A percentile compares a stretch with the other conserved stretches of the same genome.
Evolutionary conservation across 2,329 filamentous ascomycete genomes (phyloP).

Genomic region (Botrytis porri): DNA sequence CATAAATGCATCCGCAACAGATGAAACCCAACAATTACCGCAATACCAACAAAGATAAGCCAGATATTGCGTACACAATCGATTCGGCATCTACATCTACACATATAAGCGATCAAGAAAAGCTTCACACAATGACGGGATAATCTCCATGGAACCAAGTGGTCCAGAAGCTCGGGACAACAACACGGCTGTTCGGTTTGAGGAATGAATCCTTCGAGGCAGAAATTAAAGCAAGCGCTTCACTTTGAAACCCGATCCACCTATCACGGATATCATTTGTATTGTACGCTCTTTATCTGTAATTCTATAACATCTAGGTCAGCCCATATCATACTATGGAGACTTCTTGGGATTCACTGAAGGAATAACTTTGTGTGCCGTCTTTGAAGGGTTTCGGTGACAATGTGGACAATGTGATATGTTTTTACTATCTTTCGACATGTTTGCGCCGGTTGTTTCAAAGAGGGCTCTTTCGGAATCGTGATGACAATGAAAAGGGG

Average conservation of each 20-base stretch:
- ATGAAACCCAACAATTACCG: not conserved
- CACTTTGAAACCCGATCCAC: not conserved
- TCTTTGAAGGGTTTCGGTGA: not conserved
- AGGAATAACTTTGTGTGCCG: not conserved
- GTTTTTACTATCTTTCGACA: too few species aligned
- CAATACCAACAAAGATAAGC: not conserved
- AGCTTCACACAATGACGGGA: not conserved
- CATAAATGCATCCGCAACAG: not conserved
- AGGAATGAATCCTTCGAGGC: not conserved
- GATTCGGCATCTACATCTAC: not conserved
- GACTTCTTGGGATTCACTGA: not conserved
- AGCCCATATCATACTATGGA: not conserved
- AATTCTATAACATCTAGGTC: not conserved
- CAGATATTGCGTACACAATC: not conserved
- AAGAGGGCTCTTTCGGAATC: too few species aligned
- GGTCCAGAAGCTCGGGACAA: not conserved
- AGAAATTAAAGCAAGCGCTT: slow-evolving; percentile 6
- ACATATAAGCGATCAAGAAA: not conserved
- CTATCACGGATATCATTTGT: not conserved
- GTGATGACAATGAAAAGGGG: not conserved
- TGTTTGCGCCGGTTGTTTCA: not conserved
- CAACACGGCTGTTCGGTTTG: not conserved
- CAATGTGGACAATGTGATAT: not conserved
- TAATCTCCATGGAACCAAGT: not conserved
- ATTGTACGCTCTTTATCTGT: not conserved